Percentiles rank a stretch among this genome's conserved stretches.
Conservation (phyloP, 2,329 filamentous ascomycete genomes). For the Epichloe hybrida region DNA sequence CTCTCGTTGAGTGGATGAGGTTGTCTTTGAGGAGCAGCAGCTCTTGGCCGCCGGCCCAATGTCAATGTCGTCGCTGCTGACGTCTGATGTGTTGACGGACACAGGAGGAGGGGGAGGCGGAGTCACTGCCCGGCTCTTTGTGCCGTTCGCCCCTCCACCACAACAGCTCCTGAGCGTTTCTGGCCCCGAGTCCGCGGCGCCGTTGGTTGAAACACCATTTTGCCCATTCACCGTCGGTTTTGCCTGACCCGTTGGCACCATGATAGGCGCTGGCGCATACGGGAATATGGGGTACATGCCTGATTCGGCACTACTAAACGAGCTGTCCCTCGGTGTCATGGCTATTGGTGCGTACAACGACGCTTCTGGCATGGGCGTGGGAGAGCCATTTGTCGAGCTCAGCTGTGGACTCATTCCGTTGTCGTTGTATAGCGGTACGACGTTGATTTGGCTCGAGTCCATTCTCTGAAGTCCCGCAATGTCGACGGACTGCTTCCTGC, state of each 20-base stretch:
- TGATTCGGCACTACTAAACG: conserved; percentile 11
- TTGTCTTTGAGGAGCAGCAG: conserved; percentile 16
- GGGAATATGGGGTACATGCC: conserved; percentile 21
- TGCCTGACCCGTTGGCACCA: conserved; percentile 9
- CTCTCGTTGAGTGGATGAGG: conserved; percentile 10
- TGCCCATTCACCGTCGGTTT: conserved; percentile 12
- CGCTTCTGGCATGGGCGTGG: conserved; percentile 11
- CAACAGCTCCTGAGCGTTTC: conserved; percentile 12
- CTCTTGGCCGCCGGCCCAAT: conserved; percentile 11
- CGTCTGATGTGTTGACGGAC: conserved; percentile 7
- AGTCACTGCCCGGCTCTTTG: not conserved
- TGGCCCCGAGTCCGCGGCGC: conserved; percentile 4
- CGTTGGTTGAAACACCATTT: conserved; percentile 9
- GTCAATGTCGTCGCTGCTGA: conserved; percentile 1
- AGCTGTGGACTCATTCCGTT: conserved; percentile 13
- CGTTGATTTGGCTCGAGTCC: conserved; percentile 38
- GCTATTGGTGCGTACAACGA: conserved; percentile 16
- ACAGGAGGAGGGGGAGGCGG: not conserved
- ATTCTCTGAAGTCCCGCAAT: conserved; percentile 35
- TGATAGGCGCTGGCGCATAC: conserved; percentile 15
- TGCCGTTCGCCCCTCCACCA: conserved; percentile 7
- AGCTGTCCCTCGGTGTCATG: conserved; percentile 14
- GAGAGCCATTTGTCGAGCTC: conserved; percentile 10
- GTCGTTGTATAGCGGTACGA: conserved; percentile 23
- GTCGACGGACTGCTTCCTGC: conserved; percentile 37